phyloP scores from a whole-genome alignment of 805 yeast genomes.

The Saturnispora galanensis region DNA sequence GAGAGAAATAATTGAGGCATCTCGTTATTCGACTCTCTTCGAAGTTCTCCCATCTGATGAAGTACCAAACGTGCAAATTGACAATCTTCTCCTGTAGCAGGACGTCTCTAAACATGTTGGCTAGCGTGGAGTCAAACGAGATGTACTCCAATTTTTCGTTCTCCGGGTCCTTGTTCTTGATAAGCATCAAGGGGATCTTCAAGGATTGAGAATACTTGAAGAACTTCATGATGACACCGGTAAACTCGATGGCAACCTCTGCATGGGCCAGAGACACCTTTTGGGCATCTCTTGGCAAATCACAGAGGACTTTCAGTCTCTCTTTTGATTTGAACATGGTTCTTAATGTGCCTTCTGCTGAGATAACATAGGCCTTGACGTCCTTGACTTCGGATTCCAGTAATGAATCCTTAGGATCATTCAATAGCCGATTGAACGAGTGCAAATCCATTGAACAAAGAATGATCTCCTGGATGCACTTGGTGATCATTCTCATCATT shows the following conservation, averaged over 20 bases:
- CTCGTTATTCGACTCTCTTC: constrained; percentile 48
- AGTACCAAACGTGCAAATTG: constrained; percentile 52
- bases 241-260: constrained; percentile 50
- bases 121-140: not conserved
- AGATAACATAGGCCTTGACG: constrained; percentile 21
- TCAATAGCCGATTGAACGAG: constrained; percentile 25
- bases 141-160: constrained; percentile 13
- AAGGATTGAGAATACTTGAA: constrained; percentile 55
- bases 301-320: constrained; percentile 44
- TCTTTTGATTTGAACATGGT: constrained; percentile 62
- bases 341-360: constrained; percentile 33
- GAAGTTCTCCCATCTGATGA: constrained; percentile 55
- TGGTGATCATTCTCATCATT: constrained; percentile 60
- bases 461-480: constrained; percentile 56
- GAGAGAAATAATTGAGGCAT: constrained; percentile 60
- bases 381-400: constrained; percentile 37
- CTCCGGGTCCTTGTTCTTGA: constrained; percentile 13
- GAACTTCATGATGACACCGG: constrained; percentile 54
- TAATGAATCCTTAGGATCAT: constrained; percentile 28
- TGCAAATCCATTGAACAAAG: constrained; percentile 31
- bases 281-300: constrained; percentile 53
- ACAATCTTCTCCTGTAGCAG: constrained; percentile 53
- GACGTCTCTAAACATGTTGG: constrained; percentile 26
- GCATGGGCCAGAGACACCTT: constrained; percentile 56
- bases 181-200: constrained; percentile 28